Evolutionary conservation across 2,329 filamentous ascomycete genomes (phyloP).

Genomic region (Trichoderma oligosporum): DNA sequence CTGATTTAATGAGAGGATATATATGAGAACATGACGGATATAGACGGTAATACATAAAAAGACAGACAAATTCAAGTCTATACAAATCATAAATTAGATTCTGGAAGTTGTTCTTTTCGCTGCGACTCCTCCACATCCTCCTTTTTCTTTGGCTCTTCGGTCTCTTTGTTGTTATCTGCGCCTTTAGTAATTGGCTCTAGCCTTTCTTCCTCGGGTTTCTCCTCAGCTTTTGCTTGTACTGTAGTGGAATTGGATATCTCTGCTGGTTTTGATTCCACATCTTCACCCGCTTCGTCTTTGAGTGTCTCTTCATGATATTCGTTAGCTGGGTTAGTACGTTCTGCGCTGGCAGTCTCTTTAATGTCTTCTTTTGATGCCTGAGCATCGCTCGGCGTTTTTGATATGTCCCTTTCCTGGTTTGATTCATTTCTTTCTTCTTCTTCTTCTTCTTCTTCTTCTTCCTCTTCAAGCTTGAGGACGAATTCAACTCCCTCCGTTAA

Average conservation of each 20-base stretch:
- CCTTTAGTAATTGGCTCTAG: not conserved
- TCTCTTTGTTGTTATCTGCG: not conserved
- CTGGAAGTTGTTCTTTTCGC: not conserved
- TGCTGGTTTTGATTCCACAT: not conserved
- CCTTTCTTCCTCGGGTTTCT: not conserved
- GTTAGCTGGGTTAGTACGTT: not conserved
- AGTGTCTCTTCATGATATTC: not conserved
- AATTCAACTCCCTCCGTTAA: constrained; percentile 36
- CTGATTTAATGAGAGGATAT: no score
- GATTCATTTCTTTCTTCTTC: not conserved
- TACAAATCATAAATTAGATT: not conserved
- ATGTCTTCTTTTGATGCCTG: not conserved
- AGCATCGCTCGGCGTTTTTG: not conserved
- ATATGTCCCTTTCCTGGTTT: not conserved
- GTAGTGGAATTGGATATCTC: not conserved
- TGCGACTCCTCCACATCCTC: not conserved
- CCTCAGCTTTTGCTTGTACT: not conserved
- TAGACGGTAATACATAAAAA: no score
- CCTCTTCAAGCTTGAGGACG: constrained; percentile 32
- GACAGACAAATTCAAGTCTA: not conserved
- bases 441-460: not conserved
- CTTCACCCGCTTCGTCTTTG: not conserved
- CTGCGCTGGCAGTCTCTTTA: not conserved
- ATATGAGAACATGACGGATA: no score
- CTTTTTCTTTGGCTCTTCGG: not conserved